Evolutionary conservation across 1,284 basidiomycete species (phyloP).

Genomic region (Ustilago lituana): DNA sequence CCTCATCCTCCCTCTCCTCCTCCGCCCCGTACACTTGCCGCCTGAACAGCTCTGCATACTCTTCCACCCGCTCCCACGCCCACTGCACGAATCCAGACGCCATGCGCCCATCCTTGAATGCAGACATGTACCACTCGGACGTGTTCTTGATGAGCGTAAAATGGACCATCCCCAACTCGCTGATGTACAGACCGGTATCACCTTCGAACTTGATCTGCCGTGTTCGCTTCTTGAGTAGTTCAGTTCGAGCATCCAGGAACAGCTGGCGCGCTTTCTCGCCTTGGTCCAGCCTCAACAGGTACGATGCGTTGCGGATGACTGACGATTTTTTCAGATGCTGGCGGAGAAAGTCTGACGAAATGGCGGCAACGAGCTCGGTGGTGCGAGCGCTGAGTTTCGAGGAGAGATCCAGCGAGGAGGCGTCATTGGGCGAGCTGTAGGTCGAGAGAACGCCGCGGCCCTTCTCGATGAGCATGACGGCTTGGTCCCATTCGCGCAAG

Average conservation of each 20-base stretch:
- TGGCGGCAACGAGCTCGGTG: conserved; percentile 73
- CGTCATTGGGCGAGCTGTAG: conserved; percentile 68
- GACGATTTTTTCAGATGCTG: conserved; percentile 81
- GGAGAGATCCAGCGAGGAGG: conserved; percentile 31
- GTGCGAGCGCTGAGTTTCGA: conserved; percentile 34
- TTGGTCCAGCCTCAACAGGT: conserved; percentile 79
- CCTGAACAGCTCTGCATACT: conserved; percentile 84
- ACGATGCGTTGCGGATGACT: conserved; percentile 77
- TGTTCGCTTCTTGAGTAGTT: conserved; percentile 79
- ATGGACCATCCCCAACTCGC: conserved; percentile 81
- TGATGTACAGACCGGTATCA: conserved; percentile 79
- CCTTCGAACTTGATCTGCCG: conserved; percentile 91
- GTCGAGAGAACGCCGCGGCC: conserved; percentile 75
- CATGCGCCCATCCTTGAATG: conserved; percentile 92
- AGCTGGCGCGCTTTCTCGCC: conserved; percentile 82
- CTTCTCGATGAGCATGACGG: conserved; percentile 82
- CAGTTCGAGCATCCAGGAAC: conserved; percentile 81
- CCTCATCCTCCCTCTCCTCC: conserved; percentile 33
- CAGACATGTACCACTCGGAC: conserved; percentile 95
- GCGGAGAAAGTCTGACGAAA: conserved; percentile 79
- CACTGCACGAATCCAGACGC: conserved; percentile 90
- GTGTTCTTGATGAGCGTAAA: conserved; percentile 94
- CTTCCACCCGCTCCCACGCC: conserved; percentile 86
- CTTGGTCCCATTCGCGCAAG: conserved; percentile 85
- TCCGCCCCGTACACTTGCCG: conserved; percentile 82